Conservation (phyloP, 352 stramenopile species). For the Phytopythium mirpurense region DNA sequence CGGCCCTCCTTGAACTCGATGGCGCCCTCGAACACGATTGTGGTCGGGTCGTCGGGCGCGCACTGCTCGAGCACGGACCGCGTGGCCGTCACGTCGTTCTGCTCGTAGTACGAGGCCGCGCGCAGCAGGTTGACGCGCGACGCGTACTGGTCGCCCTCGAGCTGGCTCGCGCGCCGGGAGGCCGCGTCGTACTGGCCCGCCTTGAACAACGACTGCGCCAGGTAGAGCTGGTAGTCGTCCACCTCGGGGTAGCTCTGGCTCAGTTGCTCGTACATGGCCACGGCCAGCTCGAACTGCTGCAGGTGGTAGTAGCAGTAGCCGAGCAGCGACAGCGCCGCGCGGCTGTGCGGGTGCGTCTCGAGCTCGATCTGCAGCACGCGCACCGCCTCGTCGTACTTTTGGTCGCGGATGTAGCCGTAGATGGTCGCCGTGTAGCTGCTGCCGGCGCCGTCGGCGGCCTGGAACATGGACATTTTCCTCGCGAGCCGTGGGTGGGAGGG, state of each 20-base stretch:
- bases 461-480: constrained; percentile 51
- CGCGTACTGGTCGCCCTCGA: constrained; percentile 83
- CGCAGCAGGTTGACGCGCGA: constrained; percentile 85
- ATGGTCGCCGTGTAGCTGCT: constrained; percentile 92
- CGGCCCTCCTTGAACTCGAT: constrained; percentile 87
- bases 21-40: constrained; percentile 77
- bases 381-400: constrained; percentile 93
- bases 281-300: constrained; percentile 89
- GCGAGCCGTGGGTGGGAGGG: too few relatives aligned
- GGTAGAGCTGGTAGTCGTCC: constrained; percentile 95
- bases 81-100: constrained; percentile 91
- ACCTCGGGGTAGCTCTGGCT: constrained; percentile 90
- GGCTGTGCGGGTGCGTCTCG: constrained; percentile 91
- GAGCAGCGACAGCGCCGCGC: constrained; percentile 92
- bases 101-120: constrained; percentile 93
- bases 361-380: constrained; percentile 90
- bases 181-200: constrained; percentile 74
- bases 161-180: constrained; percentile 72
- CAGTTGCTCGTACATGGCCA: constrained; percentile 94
- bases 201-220: constrained; percentile 95
- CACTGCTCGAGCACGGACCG: constrained; percentile 91
- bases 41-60: constrained; percentile 90
- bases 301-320: constrained; percentile 98
- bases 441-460: constrained; percentile 48
- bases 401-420: constrained; percentile 93